These are phyloP conservation scores for Stephania cephalantha DNA, from an alignment of 164 flowering plant genomes.

Conservation along the genomic window DNA sequence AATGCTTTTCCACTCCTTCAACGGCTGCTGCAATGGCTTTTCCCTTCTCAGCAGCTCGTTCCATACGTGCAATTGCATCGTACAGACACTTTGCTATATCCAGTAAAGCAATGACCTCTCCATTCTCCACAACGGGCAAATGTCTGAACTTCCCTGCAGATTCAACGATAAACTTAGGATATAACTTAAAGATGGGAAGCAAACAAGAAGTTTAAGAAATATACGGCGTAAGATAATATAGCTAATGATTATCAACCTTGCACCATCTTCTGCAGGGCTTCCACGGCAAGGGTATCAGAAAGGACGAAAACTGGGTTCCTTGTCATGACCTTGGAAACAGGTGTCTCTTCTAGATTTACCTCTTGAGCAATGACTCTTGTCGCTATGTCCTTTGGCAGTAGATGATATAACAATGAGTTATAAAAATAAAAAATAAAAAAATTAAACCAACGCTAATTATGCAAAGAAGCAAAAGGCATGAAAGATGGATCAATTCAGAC, in stretches of 20 bases:
- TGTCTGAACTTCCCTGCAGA: conserved; percentile 93
- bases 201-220: neutral
- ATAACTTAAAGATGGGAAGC: neutral
- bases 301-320: conserved; percentile 91
- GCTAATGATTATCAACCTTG: conserved; percentile 47
- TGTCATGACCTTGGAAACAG: conserved; percentile 97
- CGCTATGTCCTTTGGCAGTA: conserved; percentile 72
- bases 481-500: conserved; percentile 26
- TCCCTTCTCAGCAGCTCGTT: conserved; percentile 97
- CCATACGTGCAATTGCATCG: conserved; percentile 99
- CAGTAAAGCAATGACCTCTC: conserved; percentile 95
- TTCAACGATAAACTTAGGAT: neutral
- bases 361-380: conserved; percentile 82
- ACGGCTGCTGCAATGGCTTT: conserved; percentile 99
- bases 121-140: conserved; percentile 96
- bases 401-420: neutral
- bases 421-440: neutral
- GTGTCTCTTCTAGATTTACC: conserved; percentile 72
- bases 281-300: conserved; percentile 96
- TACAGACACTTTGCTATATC: conserved; percentile 97
- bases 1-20: conserved; percentile 94
- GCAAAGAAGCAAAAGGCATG: neutral
- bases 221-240: neutral
- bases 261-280: conserved; percentile 99
- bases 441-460: neutral